phyloP scores from a whole-genome alignment of 2,329 filamentous ascomycete species.

The Aspergillus sp. region DNA sequence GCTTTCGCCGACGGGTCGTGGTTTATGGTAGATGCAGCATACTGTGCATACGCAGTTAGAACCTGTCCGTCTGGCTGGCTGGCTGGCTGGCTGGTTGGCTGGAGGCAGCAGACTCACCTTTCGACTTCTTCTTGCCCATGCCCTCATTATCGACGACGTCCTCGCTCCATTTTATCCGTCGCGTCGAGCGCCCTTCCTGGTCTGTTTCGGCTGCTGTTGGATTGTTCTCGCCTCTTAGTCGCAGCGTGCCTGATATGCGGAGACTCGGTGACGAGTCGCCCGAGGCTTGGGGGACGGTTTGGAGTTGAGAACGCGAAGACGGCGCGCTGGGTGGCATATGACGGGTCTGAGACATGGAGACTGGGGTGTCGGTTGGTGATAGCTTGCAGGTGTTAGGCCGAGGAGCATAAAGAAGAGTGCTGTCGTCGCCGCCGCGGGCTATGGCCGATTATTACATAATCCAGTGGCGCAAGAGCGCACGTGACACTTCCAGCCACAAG shows the following conservation, averaged over 20 bases:
- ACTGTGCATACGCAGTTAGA: no score
- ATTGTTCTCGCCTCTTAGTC: constrained; percentile 20
- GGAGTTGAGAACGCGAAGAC: constrained; percentile 18
- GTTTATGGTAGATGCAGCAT: constrained; percentile 97
- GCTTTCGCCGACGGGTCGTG: constrained; percentile 71
- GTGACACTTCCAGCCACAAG: no score
- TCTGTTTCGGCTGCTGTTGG: constrained; percentile 2
- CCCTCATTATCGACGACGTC: constrained; percentile 93
- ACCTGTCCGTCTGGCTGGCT: no score
- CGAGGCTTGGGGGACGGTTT: constrained; percentile 16
- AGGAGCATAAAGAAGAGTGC: background rate
- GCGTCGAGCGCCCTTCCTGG: constrained; percentile 28
- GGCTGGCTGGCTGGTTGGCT: no score
- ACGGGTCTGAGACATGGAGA: constrained; percentile 33
- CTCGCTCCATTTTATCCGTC: constrained; percentile 82
- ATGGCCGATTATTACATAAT: no score
- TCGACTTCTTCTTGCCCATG: constrained; percentile 85
- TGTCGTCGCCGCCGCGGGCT: no score
- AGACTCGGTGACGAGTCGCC: constrained; percentile 11
- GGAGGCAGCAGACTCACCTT: no score
- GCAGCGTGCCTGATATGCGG: constrained; percentile 21
- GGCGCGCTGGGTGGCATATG: constrained; percentile 16
- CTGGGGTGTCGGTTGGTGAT: background rate
- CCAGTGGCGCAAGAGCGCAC: no score
- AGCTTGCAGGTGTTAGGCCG: background rate